Evolutionary conservation across 306 rosid genomes (phyloP), one percentile per base, ranked within the genome.

Genomic region (Inga oerstediana): DNA sequence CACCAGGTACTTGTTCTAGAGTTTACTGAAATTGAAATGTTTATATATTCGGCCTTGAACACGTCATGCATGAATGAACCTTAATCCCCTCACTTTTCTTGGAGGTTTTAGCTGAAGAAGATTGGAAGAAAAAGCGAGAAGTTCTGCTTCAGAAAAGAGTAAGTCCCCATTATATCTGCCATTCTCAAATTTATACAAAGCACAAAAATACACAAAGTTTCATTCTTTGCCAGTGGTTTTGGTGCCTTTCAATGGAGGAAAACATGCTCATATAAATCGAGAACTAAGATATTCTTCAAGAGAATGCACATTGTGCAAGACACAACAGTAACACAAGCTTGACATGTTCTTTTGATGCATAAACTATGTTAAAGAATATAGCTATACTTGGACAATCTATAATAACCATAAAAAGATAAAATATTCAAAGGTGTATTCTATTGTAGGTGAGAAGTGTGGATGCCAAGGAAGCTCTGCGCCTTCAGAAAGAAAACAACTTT

Each of bases 391-490:
- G 5, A 39, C 10, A 46, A 48, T 51, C 43, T 32, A 66, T 13
- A 0, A 32, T 34, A 66, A 30, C 19, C 75, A 74, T 49, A 72
- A 30, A 41, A 62, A 78, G 49, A 65, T 51, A 22, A 78, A 24
- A 54, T 54, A 67, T 24, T 37, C 7, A 77, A 41, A 66, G 45
- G 56, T 80, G 49, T 48, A 43, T 16, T 43, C 30, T 32, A 74
- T 79, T 84, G 87, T 85, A 95, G 98, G 99, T 96, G 49, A 91
- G 97, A 85, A 96, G 98, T 87, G 94, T 94, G 79, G 99, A 96
- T 41, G 92, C 79, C 48, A 92, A 96, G 87, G 99, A 96, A 88
- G 99, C 97, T 85, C 83, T 92, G 74, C 90, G 99, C 45, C 99
- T 96, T 85, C 99, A 94, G 72, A 94, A 92, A 71, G 99, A 96